A percentile compares a stretch with the other conserved stretches of the same genome.
Evolutionary conservation across 345 rosid genomes (phyloP).

Genomic region (Mallotus nudiflorus): DNA sequence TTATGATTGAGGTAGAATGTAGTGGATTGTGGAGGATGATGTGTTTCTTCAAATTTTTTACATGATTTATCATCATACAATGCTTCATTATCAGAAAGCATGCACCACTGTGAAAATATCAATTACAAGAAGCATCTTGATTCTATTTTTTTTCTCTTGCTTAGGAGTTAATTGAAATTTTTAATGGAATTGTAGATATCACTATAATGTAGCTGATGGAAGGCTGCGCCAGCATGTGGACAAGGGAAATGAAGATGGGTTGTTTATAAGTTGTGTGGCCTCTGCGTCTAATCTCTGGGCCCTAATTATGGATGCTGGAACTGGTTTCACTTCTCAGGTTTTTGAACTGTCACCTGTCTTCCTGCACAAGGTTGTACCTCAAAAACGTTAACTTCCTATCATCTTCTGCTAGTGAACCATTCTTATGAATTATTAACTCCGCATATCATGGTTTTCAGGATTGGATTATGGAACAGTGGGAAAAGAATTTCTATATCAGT

Average conservation of each 20-base stretch:
- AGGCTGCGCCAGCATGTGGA: constrained; percentile 38
- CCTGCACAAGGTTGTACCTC: constrained; percentile 74
- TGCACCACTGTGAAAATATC: neutral
- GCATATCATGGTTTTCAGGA: constrained; percentile 48
- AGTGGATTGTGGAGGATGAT: neutral
- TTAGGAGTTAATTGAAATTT: neutral
- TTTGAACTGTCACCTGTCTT: constrained; percentile 79
- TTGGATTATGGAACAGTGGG: constrained; percentile 99
- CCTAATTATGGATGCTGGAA: constrained; percentile 96
- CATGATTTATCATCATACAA: neutral
- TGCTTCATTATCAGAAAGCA: neutral
- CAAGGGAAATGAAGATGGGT: constrained; percentile 72
- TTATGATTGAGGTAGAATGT: neutral
- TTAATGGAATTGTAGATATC: constrained; percentile 23
- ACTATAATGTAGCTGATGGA: constrained; percentile 37
- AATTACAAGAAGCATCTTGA: neutral
- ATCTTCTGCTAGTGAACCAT: constrained; percentile 14
- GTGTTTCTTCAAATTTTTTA: neutral
- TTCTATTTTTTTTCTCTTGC: constrained; percentile 1
- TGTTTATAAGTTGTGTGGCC: constrained; percentile 85
- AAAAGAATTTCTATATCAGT: constrained; percentile 86
- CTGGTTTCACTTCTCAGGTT: constrained; percentile 84
- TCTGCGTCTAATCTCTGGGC: constrained; percentile 95
- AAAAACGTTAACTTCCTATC: constrained; percentile 3
- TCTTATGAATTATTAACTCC: constrained; percentile 17